Evolutionary conservation across 2,329 filamentous ascomycete genomes (phyloP).

Genomic region (Leptoxyphium fumago): DNA sequence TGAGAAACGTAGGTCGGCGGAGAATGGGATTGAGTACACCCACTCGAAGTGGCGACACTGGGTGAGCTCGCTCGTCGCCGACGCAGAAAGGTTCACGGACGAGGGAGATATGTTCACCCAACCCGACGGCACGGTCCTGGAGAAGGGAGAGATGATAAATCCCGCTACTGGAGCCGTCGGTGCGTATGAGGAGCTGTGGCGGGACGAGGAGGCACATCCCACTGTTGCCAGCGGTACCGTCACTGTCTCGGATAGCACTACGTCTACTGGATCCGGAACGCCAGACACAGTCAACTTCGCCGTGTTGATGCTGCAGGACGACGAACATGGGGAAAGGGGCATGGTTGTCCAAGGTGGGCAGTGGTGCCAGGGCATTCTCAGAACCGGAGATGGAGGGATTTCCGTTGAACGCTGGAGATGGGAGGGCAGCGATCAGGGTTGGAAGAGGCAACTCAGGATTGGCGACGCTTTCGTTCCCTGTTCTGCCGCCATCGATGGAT

Average conservation of each 20-base stretch:
- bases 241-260: too few relatives aligned
- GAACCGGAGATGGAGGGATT: conserved; percentile 25
- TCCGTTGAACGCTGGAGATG: conserved; percentile 44
- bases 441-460: conserved; percentile 24
- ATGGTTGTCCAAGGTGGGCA: conserved; percentile 40
- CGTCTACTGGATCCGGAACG: not conserved
- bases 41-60: conserved; percentile 41
- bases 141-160: conserved; percentile 47
- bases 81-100: conserved; percentile 31
- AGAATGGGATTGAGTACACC: not conserved
- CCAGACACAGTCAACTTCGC: conserved; percentile 13
- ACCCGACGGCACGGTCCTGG: conserved; percentile 25
- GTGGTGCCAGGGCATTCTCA: conserved; percentile 42
- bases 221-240: too few relatives aligned
- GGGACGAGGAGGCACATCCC: conserved; percentile 29
- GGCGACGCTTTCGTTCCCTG: conserved; percentile 28
- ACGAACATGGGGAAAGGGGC: conserved; percentile 26
- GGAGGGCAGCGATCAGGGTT: conserved; percentile 11
- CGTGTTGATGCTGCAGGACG: conserved; percentile 29
- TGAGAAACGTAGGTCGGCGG: conserved; percentile 9
- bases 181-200: conserved; percentile 35
- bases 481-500: conserved; percentile 17
- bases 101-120: conserved; percentile 40
- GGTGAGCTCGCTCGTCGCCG: conserved; percentile 39
- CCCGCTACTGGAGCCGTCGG: conserved; percentile 36